Percentiles rank a stretch among this genome's conserved stretches.
phyloP scores from a whole-genome alignment of 257 asterid genomes.

The Avicennia marina region DNA sequence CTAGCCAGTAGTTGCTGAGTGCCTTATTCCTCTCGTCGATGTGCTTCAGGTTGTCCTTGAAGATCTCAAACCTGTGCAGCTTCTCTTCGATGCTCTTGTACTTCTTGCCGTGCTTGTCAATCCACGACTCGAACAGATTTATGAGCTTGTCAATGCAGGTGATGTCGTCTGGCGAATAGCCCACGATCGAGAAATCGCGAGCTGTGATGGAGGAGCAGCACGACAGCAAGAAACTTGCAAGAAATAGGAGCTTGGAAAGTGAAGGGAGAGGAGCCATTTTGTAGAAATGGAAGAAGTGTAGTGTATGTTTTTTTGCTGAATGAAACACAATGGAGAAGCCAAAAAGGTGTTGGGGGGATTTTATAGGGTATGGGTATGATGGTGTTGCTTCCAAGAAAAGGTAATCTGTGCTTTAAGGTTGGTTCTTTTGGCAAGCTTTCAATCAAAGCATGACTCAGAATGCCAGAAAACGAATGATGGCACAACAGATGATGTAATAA shows the following conservation, averaged over 20 bases:
- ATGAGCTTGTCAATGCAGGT: constrained; percentile 43
- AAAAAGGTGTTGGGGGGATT: constrained; percentile 13
- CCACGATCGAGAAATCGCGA: constrained; percentile 47
- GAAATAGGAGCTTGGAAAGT: constrained; percentile 27
- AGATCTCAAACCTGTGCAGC: constrained; percentile 52
- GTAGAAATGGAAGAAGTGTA: constrained; percentile 3
- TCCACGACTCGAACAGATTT: constrained; percentile 54
- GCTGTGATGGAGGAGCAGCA: constrained; percentile 14
- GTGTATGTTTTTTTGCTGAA: constrained; percentile 11
- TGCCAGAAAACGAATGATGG: too few relatives aligned
- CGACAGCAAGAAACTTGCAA: constrained; percentile 23
- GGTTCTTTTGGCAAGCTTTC: constrained; percentile 29
- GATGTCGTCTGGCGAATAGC: constrained; percentile 51
- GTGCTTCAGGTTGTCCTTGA: constrained; percentile 57
- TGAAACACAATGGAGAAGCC: too few relatives aligned
- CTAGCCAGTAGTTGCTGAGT: constrained; percentile 46
- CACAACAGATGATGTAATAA: too few relatives aligned
- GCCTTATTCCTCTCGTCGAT: constrained; percentile 57
- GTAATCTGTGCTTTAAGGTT: constrained; percentile 39
- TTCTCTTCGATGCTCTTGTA: constrained; percentile 56
- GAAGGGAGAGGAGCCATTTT: constrained; percentile 33
- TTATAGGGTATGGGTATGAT: constrained; percentile 19
- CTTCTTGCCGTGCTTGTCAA: constrained; percentile 42
- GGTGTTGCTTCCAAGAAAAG: constrained; percentile 41
- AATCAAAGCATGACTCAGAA: constrained; percentile 20